Conservation (phyloP, 169 alveolate species). For the Cryptosporidium ryanae region DNA sequence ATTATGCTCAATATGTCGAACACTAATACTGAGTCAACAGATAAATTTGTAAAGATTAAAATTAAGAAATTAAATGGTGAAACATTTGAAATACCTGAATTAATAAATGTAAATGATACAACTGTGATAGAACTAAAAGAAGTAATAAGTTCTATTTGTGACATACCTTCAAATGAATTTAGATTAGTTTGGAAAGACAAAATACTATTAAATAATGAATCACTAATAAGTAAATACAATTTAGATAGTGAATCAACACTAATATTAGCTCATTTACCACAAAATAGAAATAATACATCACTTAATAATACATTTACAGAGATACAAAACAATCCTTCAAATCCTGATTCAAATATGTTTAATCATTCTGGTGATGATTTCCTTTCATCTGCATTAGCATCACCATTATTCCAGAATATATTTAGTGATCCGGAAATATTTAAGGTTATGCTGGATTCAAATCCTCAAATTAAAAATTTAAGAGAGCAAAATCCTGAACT, state of each 20-base stretch:
- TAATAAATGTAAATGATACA: conserved; percentile 18
- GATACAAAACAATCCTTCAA: background rate
- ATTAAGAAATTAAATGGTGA: conserved; percentile 46
- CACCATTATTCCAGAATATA: conserved; percentile 77
- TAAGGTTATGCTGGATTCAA: conserved; percentile 77
- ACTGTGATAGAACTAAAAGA: conserved; percentile 61
- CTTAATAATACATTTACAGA: background rate
- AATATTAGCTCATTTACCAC: conserved; percentile 51
- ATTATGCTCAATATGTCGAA: too few relatives aligned
- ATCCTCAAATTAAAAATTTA: conserved; percentile 77
- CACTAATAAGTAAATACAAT: conserved; percentile 11
- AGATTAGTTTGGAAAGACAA: conserved; percentile 69
- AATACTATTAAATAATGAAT: conserved; percentile 26
- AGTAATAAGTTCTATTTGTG: conserved; percentile 33
- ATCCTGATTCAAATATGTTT: background rate
- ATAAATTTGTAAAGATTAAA: background rate
- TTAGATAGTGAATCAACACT: conserved; percentile 43
- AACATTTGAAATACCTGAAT: conserved; percentile 20
- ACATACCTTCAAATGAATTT: conserved; percentile 38
- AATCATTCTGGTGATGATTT: conserved; percentile 39
- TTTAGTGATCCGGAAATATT: conserved; percentile 77
- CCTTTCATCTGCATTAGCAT: conserved; percentile 56
- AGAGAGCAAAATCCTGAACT: conserved; percentile 81
- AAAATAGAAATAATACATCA: background rate
- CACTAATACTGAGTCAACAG: too few relatives aligned